phyloP scores from a whole-genome alignment of 2,329 filamentous ascomycete species.

The Alternaria infectoria region DNA sequence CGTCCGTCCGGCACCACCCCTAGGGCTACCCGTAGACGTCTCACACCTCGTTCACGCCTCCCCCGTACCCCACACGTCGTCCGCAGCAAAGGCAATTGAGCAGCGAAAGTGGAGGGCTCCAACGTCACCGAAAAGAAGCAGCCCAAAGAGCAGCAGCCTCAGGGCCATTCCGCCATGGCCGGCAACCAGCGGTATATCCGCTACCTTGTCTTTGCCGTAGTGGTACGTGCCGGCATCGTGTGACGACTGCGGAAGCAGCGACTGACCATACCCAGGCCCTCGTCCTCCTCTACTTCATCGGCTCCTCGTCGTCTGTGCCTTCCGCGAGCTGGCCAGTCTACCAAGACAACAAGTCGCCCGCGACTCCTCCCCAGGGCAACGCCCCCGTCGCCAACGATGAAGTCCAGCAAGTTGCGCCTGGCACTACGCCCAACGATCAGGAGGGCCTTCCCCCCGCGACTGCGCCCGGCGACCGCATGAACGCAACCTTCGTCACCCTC shows the following conservation, averaged over 20 bases:
- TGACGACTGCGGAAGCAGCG: not conserved
- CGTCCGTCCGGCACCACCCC: not conserved
- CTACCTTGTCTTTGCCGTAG: constrained; percentile 79
- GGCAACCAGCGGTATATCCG: constrained; percentile 74
- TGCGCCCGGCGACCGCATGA: constrained; percentile 77
- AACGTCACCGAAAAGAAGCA: constrained; percentile 28
- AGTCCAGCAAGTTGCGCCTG: constrained; percentile 18
- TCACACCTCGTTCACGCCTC: not conserved
- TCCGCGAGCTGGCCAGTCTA: constrained; percentile 43
- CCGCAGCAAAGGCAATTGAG: constrained; percentile 2
- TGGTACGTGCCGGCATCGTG: constrained; percentile 62
- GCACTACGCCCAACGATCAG: constrained; percentile 44
- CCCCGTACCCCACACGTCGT: constrained; percentile 7
- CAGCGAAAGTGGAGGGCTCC: constrained; percentile 38
- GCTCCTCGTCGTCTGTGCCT: constrained; percentile 62
- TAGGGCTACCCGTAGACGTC: not conserved
- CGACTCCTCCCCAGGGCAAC: constrained; percentile 19
- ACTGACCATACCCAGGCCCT: constrained; percentile 57
- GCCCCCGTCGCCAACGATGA: constrained; percentile 18
- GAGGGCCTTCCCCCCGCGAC: constrained; percentile 49
- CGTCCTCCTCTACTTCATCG: constrained; percentile 82
- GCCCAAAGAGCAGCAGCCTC: constrained; percentile 21
- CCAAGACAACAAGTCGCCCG: constrained; percentile 24
- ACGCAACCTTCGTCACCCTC: constrained; percentile 96
- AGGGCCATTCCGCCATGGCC: constrained; percentile 66